Evolutionary conservation across 345 rosid genomes (phyloP), one percentile per base, ranked within the genome.

Genomic region (Turritis glabra): DNA sequence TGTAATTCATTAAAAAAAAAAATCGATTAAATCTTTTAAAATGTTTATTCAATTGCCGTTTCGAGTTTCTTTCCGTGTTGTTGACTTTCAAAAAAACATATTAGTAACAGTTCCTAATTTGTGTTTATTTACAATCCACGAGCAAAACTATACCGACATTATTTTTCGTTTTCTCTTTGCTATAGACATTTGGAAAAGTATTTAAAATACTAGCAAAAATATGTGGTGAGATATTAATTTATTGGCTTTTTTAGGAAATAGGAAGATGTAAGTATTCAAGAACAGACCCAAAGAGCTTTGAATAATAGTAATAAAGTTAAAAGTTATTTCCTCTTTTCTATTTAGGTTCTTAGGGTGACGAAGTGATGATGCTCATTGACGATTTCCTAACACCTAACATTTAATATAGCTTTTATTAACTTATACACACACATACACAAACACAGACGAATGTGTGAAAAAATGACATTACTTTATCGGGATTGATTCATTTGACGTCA

Each of bases 191-290:
- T 52, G n/a, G 4, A 21, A 27, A 51, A 6, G 1, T 32, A 17
- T 61, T 60, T 60, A 8, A 21, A 40, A 11, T 5, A 3, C 23
- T 41, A 59, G 10, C 30, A 2, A 30, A 12, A 38, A 9, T 0
- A 50, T 25, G 29, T 67, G 56, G 79, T 21, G 8, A 40, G n/a
- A 40, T 59, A 68, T 40, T 60, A 76, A 62, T 62, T 55, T 47
- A 62, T 63, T 69, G 59, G 64, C 17, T 32, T 63, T 32, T 66
- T 62, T 29, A 62, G 75, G 71, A 76, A 70, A 76, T 62, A 62
- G 75, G 75, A 76, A 70, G 75, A 71, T 69, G 71, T 37, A 37
- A 18, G 71, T 71, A 70, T 70, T 76, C 63, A 76, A 43, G 51
- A 76, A 54, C 58, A 52, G 40, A 69, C 41, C 70, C 58, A 53